Evolutionary conservation across 2,329 filamentous ascomycete species (phyloP).

Genomic region (Aspergillus spinulosporus): DNA sequence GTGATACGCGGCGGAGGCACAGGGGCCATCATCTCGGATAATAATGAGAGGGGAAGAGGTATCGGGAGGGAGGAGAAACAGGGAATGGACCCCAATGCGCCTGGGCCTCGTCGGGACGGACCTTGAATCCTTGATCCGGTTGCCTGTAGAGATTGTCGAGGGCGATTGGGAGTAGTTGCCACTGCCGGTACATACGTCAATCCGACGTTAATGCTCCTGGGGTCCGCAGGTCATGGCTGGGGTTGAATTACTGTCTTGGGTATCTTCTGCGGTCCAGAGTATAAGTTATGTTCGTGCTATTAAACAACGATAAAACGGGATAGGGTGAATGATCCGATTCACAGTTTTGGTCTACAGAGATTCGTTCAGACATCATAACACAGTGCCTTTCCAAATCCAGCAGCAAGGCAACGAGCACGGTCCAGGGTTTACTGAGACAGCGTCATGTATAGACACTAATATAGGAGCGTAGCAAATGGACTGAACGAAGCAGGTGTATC

Average conservation of each 20-base stretch:
- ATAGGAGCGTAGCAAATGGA: not conserved
- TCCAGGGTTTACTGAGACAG: not conserved
- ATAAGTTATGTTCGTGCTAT: not conserved
- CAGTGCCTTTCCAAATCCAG: conserved; percentile 1
- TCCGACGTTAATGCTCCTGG: not conserved
- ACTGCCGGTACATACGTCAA: conserved; percentile 1
- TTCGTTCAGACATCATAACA: not conserved
- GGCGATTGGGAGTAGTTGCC: not conserved
- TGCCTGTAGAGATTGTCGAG: not conserved
- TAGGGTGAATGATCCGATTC: not conserved
- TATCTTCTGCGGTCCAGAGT: too few species aligned
- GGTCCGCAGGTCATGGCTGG: too few species aligned
- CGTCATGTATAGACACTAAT: not conserved
- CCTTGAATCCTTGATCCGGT: not conserved
- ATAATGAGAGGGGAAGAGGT: too few species aligned
- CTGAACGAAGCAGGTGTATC: not conserved
- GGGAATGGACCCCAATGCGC: not conserved
- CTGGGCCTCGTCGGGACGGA: not conserved
- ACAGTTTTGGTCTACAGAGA: not conserved
- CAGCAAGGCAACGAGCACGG: not conserved
- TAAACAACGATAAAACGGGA: not conserved
- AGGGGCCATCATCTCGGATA: too few species aligned
- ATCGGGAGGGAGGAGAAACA: not conserved
- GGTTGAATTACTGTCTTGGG: too few species aligned
- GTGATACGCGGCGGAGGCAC: too few species aligned